phyloP scores from a whole-genome alignment of 2,329 filamentous ascomycete species.

The Hypoxylon sp. region DNA sequence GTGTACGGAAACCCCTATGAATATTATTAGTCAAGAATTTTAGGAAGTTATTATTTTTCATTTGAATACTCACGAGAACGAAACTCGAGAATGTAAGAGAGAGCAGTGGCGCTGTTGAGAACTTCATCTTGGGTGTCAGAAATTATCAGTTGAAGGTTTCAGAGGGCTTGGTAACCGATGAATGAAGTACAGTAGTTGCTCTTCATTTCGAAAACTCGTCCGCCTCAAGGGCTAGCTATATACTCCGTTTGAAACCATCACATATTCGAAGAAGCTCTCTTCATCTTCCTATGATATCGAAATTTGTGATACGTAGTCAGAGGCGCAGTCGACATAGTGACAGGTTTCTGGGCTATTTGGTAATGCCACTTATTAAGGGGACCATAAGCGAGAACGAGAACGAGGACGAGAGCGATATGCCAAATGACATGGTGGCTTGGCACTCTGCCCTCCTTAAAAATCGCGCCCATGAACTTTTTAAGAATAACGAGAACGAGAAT shows the following conservation, averaged over 20 bases:
- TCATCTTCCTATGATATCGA: too few species aligned
- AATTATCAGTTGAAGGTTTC: too few species aligned
- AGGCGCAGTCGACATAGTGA: too few species aligned
- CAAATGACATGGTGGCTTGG: constrained; percentile 7
- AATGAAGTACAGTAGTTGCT: too few species aligned
- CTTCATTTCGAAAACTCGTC: too few species aligned
- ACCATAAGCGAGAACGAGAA: constrained; percentile 25
- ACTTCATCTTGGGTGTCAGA: constrained; percentile 22
- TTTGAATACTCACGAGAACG: constrained; percentile 16
- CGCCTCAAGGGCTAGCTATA: too few species aligned
- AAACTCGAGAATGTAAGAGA: constrained; percentile 17
- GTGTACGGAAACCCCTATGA: constrained; percentile 6
- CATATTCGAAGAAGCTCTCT: too few species aligned
- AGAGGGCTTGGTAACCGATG: too few species aligned
- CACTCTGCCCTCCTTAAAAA: background rate
- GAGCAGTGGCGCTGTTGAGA: background rate
- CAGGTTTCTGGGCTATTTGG: background rate
- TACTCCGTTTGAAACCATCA: too few species aligned
- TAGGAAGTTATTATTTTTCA: background rate
- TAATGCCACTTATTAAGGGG: too few species aligned
- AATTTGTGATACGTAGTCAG: too few species aligned
- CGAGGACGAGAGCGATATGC: constrained; percentile 32
- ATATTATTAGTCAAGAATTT: constrained; percentile 14
- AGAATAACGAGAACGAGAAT: too few species aligned
- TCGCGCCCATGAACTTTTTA: background rate